Evolutionary conservation across 2,329 filamentous ascomycete species (phyloP).

Genomic region (Trichoderma semiorbis): DNA sequence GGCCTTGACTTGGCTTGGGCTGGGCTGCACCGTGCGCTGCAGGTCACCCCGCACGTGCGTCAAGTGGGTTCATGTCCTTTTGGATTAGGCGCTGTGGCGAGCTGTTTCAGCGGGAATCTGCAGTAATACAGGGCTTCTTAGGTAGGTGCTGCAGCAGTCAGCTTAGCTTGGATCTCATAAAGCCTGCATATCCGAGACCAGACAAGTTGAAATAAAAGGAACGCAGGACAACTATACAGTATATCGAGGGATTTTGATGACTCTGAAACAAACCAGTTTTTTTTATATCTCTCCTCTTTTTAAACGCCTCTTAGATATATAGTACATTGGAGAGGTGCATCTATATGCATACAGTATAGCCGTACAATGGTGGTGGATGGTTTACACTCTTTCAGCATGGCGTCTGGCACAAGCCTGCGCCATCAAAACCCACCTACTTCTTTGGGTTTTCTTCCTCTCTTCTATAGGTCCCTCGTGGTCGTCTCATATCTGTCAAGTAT

Average conservation of each 20-base stretch:
- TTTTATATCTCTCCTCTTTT: background rate
- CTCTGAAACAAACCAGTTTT: background rate
- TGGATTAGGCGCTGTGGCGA: background rate
- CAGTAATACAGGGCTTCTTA: background rate
- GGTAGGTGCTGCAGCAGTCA: background rate
- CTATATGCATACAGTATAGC: conserved; percentile 3
- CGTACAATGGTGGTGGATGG: background rate
- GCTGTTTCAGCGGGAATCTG: background rate
- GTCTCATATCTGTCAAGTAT: conserved; percentile 55
- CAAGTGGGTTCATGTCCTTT: background rate
- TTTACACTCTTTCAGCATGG: background rate
- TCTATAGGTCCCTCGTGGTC: conserved; percentile 47
- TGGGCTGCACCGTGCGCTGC: conserved; percentile 29
- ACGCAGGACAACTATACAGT: background rate
- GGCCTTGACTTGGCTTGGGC: conserved; percentile 3
- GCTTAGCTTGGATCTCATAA: background rate
- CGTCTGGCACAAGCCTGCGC: background rate
- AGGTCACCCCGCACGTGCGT: conserved; percentile 22
- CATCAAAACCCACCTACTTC: background rate
- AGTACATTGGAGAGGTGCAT: conserved; percentile 12
- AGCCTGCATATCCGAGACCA: background rate
- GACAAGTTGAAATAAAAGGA: background rate
- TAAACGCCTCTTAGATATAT: background rate
- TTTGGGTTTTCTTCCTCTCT: background rate
- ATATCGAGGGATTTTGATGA: no score